These are phyloP conservation scores for Polyplosphaeria fusca DNA, from an alignment of 495 filamentous ascomycete genomes.

Conservation along the genomic window DNA sequence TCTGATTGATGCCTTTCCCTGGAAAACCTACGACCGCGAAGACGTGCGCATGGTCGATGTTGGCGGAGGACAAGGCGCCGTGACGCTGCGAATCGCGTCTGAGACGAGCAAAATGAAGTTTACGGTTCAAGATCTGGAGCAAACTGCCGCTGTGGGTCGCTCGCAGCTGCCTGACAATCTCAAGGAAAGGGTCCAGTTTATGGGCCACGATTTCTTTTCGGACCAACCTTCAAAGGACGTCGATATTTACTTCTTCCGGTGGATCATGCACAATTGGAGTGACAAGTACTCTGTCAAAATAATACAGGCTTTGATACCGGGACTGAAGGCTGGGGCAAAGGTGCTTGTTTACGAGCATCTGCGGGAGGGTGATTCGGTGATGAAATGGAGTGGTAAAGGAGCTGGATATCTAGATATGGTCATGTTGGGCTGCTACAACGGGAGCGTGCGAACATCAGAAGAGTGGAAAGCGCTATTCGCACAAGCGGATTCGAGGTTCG, in stretches of 20 bases:
- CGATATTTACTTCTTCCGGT: conserved; percentile 8
- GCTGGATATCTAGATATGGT: too few species aligned
- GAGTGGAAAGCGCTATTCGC: too few species aligned
- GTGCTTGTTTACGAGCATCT: background rate
- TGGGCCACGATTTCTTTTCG: conserved; percentile 1
- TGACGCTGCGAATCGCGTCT: background rate
- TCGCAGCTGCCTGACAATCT: background rate
- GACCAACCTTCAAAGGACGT: conserved; percentile 3
- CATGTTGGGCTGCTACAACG: too few species aligned
- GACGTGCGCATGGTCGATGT: conserved; percentile 3
- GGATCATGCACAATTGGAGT: conserved; percentile 9
- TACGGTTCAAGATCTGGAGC: background rate
- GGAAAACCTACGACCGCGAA: background rate
- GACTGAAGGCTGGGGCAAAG: background rate
- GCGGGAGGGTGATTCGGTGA: too few species aligned
- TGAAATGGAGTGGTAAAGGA: too few species aligned
- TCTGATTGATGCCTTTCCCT: background rate
- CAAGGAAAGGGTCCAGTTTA: background rate
- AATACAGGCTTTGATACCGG: background rate
- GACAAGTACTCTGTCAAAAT: conserved; percentile 5
- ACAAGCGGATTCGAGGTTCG: too few species aligned
- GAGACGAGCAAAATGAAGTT: background rate
- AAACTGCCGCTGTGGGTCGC: background rate
- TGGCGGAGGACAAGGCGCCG: background rate
- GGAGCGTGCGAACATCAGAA: too few species aligned